These are phyloP conservation scores for Trichophyton simii DNA, from an alignment of 2,329 filamentous ascomycete genomes.

Conservation along the genomic window DNA sequence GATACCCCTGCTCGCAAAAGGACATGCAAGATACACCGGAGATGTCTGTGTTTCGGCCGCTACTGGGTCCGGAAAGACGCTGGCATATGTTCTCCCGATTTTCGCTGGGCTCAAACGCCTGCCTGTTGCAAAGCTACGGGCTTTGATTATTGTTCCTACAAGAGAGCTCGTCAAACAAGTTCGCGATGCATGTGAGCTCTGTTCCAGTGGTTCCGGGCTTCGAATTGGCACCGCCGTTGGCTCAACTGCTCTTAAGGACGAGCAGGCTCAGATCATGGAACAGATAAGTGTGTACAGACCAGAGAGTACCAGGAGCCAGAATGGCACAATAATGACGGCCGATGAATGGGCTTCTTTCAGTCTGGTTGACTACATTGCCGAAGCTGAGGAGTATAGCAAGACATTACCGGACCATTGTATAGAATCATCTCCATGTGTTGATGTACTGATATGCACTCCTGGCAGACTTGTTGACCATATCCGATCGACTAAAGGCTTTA, in stretches of 20 bases:
- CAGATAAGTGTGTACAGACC: conserved; percentile 56
- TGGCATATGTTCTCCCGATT: conserved; percentile 81
- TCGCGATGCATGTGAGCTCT: conserved; percentile 62
- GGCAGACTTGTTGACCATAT: conserved; percentile 87
- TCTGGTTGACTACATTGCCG: conserved; percentile 34
- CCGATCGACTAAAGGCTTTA: conserved; percentile 69
- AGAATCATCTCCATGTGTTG: conserved; percentile 59
- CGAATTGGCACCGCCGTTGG: conserved; percentile 74
- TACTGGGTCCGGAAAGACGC: conserved; percentile 89
- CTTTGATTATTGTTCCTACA: conserved; percentile 78
- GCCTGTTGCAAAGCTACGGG: conserved; percentile 55
- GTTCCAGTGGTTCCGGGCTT: conserved; percentile 57
- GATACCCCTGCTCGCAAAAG: conserved; percentile 64
- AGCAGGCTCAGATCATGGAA: conserved; percentile 51
- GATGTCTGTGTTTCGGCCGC: conserved; percentile 86
- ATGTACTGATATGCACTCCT: conserved; percentile 82
- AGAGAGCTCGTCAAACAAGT: conserved; percentile 83
- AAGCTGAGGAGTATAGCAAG: conserved; percentile 28
- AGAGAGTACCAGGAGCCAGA: conserved; percentile 18
- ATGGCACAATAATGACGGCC: conserved; percentile 29
- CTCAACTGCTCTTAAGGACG: conserved; percentile 57
- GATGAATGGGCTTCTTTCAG: conserved; percentile 38
- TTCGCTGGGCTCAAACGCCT: conserved; percentile 60
- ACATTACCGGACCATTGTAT: conserved; percentile 49
- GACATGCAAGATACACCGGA: conserved; percentile 48